Evolutionary conservation across 495 filamentous ascomycete species (phyloP).

Genomic region (Baudoinia panamericana): DNA sequence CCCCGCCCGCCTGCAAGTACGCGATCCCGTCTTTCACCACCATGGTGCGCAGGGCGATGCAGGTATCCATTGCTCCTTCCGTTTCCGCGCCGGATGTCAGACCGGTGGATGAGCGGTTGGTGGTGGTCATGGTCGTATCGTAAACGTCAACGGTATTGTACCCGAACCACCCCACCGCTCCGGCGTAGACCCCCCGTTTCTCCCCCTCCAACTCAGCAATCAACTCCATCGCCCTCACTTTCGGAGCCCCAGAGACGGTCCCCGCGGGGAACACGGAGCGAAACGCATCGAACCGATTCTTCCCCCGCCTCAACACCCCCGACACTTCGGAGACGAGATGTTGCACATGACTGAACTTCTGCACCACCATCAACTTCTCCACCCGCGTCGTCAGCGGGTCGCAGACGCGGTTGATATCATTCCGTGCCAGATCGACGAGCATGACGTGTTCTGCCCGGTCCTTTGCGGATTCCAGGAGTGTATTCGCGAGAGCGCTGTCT

Average conservation of each 20-base stretch:
- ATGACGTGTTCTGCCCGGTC: constrained; percentile 97
- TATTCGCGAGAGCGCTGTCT: constrained; percentile 64
- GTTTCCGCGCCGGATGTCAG: constrained; percentile 14
- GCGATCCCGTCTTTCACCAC: constrained; percentile 79
- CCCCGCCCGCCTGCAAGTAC: constrained; percentile 86
- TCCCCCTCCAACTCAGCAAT: constrained; percentile 89
- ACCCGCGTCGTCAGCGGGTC: constrained; percentile 79
- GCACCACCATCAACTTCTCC: constrained; percentile 88
- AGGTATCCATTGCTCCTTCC: constrained; percentile 93
- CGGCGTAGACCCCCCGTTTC: constrained; percentile 89
- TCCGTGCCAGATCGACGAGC: constrained; percentile 93
- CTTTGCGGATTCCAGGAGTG: constrained; percentile 69
- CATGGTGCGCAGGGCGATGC: constrained; percentile 97
- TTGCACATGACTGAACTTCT: constrained; percentile 92
- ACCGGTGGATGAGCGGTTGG: background rate
- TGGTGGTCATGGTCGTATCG: background rate
- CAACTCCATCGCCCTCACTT: constrained; percentile 91
- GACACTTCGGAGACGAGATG: constrained; percentile 92
- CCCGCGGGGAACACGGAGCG: constrained; percentile 88
- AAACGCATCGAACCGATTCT: constrained; percentile 92
- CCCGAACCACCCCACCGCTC: constrained; percentile 90
- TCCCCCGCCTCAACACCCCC: constrained; percentile 64
- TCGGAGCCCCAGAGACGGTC: constrained; percentile 86
- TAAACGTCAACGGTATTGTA: constrained; percentile 42
- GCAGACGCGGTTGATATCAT: constrained; percentile 93